Base-by-base conservation (phyloP, 495 filamentous ascomycete species). In the Amphirosellinia nigrospora region DNA sequence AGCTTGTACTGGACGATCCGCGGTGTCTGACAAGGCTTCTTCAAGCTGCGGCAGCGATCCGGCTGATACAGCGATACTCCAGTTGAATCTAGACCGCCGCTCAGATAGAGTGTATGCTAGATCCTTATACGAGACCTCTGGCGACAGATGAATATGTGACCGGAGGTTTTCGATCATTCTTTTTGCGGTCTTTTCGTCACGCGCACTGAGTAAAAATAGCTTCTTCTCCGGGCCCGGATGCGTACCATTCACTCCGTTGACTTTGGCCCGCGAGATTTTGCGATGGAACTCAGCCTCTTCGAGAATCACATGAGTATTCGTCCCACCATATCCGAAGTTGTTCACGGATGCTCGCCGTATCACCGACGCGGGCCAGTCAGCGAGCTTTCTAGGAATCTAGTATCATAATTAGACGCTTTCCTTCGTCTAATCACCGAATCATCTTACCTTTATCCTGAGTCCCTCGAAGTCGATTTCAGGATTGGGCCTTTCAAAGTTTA, bases 241-340 rank as follows among this genome's bases (percentile, higher is more conserved):
- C 64, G 75, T 75, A 15, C 69, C 67, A 23, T 74, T 72, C 36
- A 75, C 61, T 13, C 72, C 72, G 43, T 77, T 72, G 21, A 72
- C 69, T 16, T 80, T 55, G 69, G 41, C n/a, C 41, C 9, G 19
- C 26, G 68, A n/a, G 46, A 3, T 70, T n/a, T n/a, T n/a, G n/a
- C n/a, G 28, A 13, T 66, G 70, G 50, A 73, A 64, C 11, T 55
- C 70, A 34, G 58, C 72, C 48, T 77, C 78, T 30, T 90, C 87
- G 0, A 91, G 13, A 28, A 90, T 80, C 15, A 78, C 79, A 66
- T 91, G 87, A 0, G 82, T 79, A 66, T 90, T 90, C 11, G 84
- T 76, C 1, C 89, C 88, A 3, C 88, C 88, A 66, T 81, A 87
- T 3, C 88, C 88, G 64, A 86, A 89, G n/a, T 78, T 85, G 62